These are phyloP conservation scores for Pinus tabuliformis DNA, from an alignment of 75 land plant species.

Conservation along the genomic window DNA sequence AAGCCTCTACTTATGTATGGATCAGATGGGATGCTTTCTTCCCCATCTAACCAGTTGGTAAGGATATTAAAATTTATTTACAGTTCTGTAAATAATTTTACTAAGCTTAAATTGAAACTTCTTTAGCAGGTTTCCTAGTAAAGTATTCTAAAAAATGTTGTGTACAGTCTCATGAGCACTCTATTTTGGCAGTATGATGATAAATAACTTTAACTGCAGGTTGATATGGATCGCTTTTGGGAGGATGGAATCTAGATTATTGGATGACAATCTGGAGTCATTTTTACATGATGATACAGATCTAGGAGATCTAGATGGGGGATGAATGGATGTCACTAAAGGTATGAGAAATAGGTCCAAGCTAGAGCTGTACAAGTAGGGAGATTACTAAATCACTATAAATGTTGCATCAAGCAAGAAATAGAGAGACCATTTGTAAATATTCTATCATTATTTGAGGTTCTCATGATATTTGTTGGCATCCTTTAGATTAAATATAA, in stretches of 20 bases:
- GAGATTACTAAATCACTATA: background rate
- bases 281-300: conserved; percentile 90
- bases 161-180: conserved; percentile 18
- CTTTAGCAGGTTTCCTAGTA: background rate
- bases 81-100: background rate
- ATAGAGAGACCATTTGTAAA: background rate
- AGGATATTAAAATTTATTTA: conserved; percentile 2
- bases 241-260: conserved; percentile 87
- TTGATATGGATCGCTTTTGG: conserved; percentile 80
- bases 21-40: conserved; percentile 81
- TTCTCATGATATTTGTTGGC: background rate
- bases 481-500: conserved; percentile 1
- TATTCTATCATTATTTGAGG: background rate
- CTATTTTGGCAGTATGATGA: conserved; percentile 46
- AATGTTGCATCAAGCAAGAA: background rate
- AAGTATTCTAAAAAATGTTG: background rate
- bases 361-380: background rate
- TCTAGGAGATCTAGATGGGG: conserved; percentile 79
- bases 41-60: conserved; percentile 95
- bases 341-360: conserved; percentile 37
- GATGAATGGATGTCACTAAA: conserved; percentile 83
- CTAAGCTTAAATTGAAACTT: background rate
- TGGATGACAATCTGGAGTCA: conserved; percentile 97
- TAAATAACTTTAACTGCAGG: conserved; percentile 49
- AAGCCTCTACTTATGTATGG: conserved; percentile 87